Percentiles rank a stretch among this genome's conserved stretches.
Conservation (phyloP, 441 rosid species). For the Macaranga tanarius region DNA sequence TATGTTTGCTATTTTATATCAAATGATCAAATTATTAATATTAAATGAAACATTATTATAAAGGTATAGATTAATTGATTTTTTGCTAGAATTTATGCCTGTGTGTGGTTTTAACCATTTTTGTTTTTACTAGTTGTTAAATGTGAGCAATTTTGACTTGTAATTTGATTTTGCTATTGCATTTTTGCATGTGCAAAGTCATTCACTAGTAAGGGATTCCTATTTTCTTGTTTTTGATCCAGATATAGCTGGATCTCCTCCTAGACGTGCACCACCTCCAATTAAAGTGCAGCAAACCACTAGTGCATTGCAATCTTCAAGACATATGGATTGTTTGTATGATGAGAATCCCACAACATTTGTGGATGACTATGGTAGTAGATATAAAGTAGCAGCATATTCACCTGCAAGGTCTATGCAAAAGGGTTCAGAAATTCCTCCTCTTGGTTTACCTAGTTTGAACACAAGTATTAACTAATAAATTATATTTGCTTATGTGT, state of each 20-base stretch:
- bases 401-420: conserved; percentile 28
- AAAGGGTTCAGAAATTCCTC: conserved; percentile 39
- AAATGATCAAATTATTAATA: no score
- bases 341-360: conserved; percentile 27
- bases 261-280: conserved; percentile 70
- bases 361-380: conserved; percentile 32
- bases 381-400: conserved; percentile 34
- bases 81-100: no score
- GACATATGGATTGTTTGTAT: conserved; percentile 31
- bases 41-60: no score
- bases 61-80: no score
- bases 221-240: conserved; percentile 77
- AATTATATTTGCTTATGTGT: conserved; percentile 4
- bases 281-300: conserved; percentile 25
- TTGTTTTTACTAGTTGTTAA: not conserved
- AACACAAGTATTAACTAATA: conserved; percentile 62
- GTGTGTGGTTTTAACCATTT: not conserved
- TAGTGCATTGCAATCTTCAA: conserved; percentile 34
- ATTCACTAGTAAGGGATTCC: conserved; percentile 49
- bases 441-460: conserved; percentile 70
- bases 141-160: not conserved
- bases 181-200: conserved; percentile 68
- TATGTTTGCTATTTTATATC: no score
- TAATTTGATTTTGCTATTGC: not conserved
- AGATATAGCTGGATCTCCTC: conserved; percentile 83